These are phyloP conservation scores for Cryoendolithus antarcticus DNA, from an alignment of 2,329 filamentous ascomycete species.

Conservation along the genomic window DNA sequence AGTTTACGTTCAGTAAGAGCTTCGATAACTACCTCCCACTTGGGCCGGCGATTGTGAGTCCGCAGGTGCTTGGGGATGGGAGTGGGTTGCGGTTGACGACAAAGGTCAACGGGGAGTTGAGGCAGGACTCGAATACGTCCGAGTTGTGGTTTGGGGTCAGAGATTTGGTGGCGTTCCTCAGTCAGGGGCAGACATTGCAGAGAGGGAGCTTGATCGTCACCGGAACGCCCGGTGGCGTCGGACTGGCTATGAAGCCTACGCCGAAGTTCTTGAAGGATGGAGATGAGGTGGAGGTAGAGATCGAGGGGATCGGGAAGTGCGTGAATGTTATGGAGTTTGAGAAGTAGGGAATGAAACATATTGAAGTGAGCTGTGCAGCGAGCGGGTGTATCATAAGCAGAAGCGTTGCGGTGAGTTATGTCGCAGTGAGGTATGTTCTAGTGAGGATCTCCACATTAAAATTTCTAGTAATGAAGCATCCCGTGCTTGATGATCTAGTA, in stretches of 20 bases:
- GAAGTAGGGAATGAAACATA: constrained; percentile 4
- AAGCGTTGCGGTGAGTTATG: too few species aligned
- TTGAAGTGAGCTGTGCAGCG: too few species aligned
- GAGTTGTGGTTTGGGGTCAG: constrained; percentile 37
- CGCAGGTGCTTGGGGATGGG: constrained; percentile 32
- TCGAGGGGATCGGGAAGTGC: constrained; percentile 22
- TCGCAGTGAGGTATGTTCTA: too few species aligned
- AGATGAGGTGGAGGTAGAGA: constrained; percentile 23
- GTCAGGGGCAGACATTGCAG: constrained; percentile 30
- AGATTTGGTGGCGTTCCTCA: constrained; percentile 22
- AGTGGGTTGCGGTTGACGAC: constrained; percentile 32
- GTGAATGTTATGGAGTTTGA: constrained; percentile 23
- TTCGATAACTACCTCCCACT: constrained; percentile 47
- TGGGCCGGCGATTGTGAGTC: constrained; percentile 37
- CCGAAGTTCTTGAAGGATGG: constrained; percentile 21
- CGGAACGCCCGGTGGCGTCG: constrained; percentile 33
- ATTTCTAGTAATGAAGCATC: too few species aligned
- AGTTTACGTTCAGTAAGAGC: constrained; percentile 48
- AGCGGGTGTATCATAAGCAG: too few species aligned
- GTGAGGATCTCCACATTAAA: too few species aligned
- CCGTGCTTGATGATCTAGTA: too few species aligned
- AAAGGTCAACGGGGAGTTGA: constrained; percentile 36
- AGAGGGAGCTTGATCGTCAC: constrained; percentile 40
- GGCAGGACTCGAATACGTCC: constrained; percentile 29
- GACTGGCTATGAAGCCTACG: constrained; percentile 19